Evolutionary conservation across 176 grass and related monocot species (phyloP), one percentile per base, ranked within the genome.

Genomic region (Eremochloa ophiuroides): DNA sequence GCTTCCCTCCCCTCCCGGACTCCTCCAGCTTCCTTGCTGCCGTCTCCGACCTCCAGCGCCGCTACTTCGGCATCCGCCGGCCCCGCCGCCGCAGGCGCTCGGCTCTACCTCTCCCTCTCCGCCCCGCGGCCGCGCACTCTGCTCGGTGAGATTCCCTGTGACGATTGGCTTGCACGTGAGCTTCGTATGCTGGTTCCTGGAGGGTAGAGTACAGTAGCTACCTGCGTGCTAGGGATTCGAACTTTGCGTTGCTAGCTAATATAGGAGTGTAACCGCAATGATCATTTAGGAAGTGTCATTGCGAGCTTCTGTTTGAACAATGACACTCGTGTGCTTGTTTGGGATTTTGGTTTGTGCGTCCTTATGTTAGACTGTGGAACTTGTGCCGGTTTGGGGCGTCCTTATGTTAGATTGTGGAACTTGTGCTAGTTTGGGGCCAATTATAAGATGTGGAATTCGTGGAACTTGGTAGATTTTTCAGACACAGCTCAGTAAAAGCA

Each of bases 91-190:
- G 47, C 44, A 66, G 77, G 0, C 81, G 81, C 87, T 77, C 82
- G 22, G 16, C 64, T 71, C 77, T 89, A 5, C 87, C 82, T 22
- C 82, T 89, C 51, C 82, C 77, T 4, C 74, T 89, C 55, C 78
- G 44, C 28, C 56, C 78, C 4, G 17, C 13, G 11, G 87, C 82
- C 16, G 35, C 64, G 2, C 66, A 84, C 35, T 81, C 87, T 7
- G 77, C 44, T 79, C 62, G 87, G 87, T 89, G 82, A 85, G 87
- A 71, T 61, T 67, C 35, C 12, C 34, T 85, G 15, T 28, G 16
- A 41, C 55, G 14, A 51, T 55, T 69, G 16, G 22, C 41, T 67
- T 31, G 39, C 25, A 18, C 60, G 56, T 31, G 39, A 40, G 31
- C 58, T 62, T 50, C 66, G 9, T 22, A 46, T 38, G 50, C 63